Base-by-base conservation (phyloP, 108 stramenopile genomes). In the Nitzschia inconspicua region DNA sequence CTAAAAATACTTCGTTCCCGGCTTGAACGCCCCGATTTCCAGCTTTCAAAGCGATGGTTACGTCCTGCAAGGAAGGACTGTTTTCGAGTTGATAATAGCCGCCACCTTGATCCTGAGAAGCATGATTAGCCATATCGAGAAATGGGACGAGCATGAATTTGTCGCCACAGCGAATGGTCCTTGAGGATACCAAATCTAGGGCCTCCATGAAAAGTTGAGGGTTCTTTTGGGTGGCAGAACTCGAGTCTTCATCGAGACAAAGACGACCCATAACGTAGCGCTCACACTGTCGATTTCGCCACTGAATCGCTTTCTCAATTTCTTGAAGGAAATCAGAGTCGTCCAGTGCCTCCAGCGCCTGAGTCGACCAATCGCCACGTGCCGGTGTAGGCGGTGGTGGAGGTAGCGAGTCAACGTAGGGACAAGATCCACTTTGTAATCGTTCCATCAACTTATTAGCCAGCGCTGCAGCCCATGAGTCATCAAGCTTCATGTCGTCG, bases 1-100 rank as follows among this genome's bases (percentile, higher is more conserved):
- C 44, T 1, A 65, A 35, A 36, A 50, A 52, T 6, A 72, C 53
- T 53, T 72, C 52, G 4, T 72, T 63, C 4, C 50, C 71, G 20
- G 59, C 68, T 11, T 48, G 44, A 16, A 46, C 16, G 8, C 44
- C 44, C 22, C 44, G 44, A 18, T 46, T 20, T 8, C 44, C 44
- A 16, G 22, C 16, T 10, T 16, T 0, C 14, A 46, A 0, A 8
- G 10, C 44, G 44, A 46, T 16, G 8, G 8, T 18, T 46, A 20
- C 16, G 13, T 0, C 14, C 37, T n/a, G n/a, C n/a, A n/a, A n/a
- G n/a, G n/a, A n/a, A n/a, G n/a, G n/a, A n/a, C n/a, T n/a, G n/a
- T n/a, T n/a, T 8, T 8, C 8, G 8, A n/a, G 8, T 16, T 10
- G 8, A 46, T n/a, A 46, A 16, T 16, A 46, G 11, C 44, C 44